phyloP scores from a whole-genome alignment of 2,329 filamentous ascomycete species.

The Calonectria ilicicola region DNA sequence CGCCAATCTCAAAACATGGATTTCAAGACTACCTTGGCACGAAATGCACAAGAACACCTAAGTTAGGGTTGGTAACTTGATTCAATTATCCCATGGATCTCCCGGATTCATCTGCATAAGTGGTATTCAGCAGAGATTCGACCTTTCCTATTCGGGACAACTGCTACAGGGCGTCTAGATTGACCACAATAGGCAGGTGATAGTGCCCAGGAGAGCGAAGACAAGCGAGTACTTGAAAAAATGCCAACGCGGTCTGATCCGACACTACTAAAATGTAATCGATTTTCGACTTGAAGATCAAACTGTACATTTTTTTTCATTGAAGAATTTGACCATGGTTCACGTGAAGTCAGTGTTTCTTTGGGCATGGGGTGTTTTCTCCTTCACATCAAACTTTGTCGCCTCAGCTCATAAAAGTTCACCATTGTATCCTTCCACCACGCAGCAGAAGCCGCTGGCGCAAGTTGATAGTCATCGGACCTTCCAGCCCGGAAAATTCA shows the following conservation, averaged over 20 bases:
- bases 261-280: too few relatives aligned
- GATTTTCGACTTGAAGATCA: neutral
- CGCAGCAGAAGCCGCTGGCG: neutral
- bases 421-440: too few relatives aligned
- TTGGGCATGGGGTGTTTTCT: neutral
- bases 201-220: neutral
- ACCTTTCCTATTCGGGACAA: neutral
- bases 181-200: neutral
- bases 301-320: neutral
- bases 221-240: too few relatives aligned
- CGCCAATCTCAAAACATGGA: too few relatives aligned
- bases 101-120: too few relatives aligned
- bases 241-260: too few relatives aligned
- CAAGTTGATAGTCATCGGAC: neutral
- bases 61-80: too few relatives aligned
- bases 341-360: neutral
- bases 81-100: too few relatives aligned
- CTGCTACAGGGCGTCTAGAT: neutral
- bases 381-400: neutral
- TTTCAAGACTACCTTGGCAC: too few relatives aligned
- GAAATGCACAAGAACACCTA: too few relatives aligned
- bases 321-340: neutral
- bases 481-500: neutral
- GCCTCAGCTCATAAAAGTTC: too few relatives aligned
- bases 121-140: neutral